These are phyloP conservation scores for Macadamia integrifolia DNA, from an alignment of 164 flowering plant genomes.

Conservation along the genomic window DNA sequence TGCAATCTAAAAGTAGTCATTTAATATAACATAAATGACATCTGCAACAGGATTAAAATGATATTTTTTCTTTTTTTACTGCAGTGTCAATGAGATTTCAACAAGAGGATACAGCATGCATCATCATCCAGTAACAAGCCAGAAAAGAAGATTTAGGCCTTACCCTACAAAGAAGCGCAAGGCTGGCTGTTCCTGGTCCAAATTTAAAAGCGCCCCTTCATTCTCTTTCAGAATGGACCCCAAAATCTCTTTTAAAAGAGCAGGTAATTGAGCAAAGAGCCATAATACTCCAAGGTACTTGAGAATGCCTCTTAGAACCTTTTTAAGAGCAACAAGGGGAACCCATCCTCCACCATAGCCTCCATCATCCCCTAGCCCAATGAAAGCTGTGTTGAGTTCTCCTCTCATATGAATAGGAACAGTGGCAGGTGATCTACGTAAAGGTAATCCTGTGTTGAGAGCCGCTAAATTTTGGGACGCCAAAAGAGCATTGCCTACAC, in stretches of 20 bases:
- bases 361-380: slow-evolving; percentile 99
- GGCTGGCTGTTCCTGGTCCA: slow-evolving; percentile 99
- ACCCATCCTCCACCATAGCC: slow-evolving; percentile 99
- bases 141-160: neutral
- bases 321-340: slow-evolving; percentile 96
- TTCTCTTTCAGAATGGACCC: slow-evolving; percentile 90
- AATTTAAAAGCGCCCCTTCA: slow-evolving; percentile 90
- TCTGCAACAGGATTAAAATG: no score
- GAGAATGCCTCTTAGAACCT: slow-evolving; percentile 89
- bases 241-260: slow-evolving; percentile 83
- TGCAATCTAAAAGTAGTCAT: no score
- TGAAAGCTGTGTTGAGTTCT: slow-evolving; percentile 94
- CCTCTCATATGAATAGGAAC: slow-evolving; percentile 41
- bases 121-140: neutral
- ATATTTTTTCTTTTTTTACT: no score
- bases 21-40: no score
- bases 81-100: no score
- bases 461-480: slow-evolving; percentile 44
- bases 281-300: slow-evolving; percentile 98
- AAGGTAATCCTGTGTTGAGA: slow-evolving; percentile 48
- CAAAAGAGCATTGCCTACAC: slow-evolving; percentile 44
- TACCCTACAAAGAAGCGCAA: slow-evolving; percentile 93
- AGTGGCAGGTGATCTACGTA: slow-evolving; percentile 66
- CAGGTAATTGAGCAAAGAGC: slow-evolving; percentile 97
- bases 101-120: neutral